Base-by-base conservation (phyloP, 371 early-diverging fungal species). In the Rhizopus sp. region DNA sequence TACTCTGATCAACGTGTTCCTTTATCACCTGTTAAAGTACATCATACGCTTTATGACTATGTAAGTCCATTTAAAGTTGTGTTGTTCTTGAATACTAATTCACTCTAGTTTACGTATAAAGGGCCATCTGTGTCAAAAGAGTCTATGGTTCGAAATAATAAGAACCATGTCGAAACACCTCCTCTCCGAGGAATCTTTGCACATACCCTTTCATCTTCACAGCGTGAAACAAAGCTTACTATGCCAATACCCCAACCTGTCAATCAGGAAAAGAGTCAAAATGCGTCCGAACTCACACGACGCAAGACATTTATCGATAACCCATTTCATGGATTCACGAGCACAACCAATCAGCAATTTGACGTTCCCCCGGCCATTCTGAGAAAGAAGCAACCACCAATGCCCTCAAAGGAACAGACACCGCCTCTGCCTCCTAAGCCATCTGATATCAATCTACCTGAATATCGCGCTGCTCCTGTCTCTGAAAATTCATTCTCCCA, bases 231-330 rank as follows among this genome's bases (percentile, higher is more conserved):
- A 17, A 30, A 8, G 23, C 50, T 35, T 29, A 7, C 65, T 17
- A 55, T 64, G 61, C 48, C 59, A 54, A 30, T 51, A 17, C 60
- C 63, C n/a, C 47, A 34, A 46, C 41, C 57, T 29, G 7, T 47
- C 38, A 4, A 23, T 34, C 23, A 23, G 23, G 23, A 23, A 23
- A 23, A 23, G 23, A 23, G 29, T 17, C 32, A 48, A 9, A 23
- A 23, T 23, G 23, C 23, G 23, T 23, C 23, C 23, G 23, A 23
- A 2, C 23, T 23, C 23, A 23, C 23, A 6, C 55, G 75, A 53
- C 63, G 76, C 13, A 66, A 64, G 32, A 81, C 84, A 0, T 63
- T 78, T 35, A 78, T 84, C 50, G 84, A 84, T 48, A 80, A 84
- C 50, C 84, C 84, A 0, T 78, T 64, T 42, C 66, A 78, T 59